Conservation (phyloP, 1,139 yeast genomes). For the Kurtzmaniella quercitrusa region DNA sequence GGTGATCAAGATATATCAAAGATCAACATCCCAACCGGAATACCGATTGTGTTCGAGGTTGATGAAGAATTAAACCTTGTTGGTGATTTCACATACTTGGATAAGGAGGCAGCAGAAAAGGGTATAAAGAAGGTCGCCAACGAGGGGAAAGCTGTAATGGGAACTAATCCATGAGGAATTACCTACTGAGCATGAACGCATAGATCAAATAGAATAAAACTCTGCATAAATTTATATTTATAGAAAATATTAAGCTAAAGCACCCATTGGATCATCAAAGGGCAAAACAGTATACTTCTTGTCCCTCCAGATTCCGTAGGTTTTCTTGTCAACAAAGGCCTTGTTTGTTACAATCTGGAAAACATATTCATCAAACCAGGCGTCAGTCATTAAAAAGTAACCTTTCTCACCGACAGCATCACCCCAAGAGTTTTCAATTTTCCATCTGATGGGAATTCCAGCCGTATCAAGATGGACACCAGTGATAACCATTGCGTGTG, state of each 20-base stretch:
- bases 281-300: constrained; percentile 60
- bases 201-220: too few species aligned
- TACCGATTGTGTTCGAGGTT: constrained; percentile 61
- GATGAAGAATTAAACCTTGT: constrained; percentile 40
- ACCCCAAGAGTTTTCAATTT: constrained; percentile 89
- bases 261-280: constrained; percentile 86
- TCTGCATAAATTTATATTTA: too few species aligned
- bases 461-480: constrained; percentile 55
- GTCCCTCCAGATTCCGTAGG: constrained; percentile 45
- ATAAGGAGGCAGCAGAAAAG: constrained; percentile 62
- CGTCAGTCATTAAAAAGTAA: constrained; percentile 75
- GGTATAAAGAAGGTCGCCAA: constrained; percentile 63
- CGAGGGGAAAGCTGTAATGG: constrained; percentile 39
- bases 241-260: constrained; percentile 63
- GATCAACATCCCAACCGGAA: constrained; percentile 74
- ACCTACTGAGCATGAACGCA: too few species aligned
- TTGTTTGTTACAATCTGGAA: constrained; percentile 73
- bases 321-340: constrained; percentile 43
- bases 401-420: constrained; percentile 71
- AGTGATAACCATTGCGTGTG: constrained; percentile 82
- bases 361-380: constrained; percentile 78
- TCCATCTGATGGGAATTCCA: constrained; percentile 63
- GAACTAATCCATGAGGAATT: too few species aligned
- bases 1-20: constrained; percentile 61
- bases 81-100: constrained; percentile 54